A percentile compares a stretch with the other conserved stretches of the same genome.
Conservation (phyloP, 139 green algal genomes). For the Eudorina sp. region DNA sequence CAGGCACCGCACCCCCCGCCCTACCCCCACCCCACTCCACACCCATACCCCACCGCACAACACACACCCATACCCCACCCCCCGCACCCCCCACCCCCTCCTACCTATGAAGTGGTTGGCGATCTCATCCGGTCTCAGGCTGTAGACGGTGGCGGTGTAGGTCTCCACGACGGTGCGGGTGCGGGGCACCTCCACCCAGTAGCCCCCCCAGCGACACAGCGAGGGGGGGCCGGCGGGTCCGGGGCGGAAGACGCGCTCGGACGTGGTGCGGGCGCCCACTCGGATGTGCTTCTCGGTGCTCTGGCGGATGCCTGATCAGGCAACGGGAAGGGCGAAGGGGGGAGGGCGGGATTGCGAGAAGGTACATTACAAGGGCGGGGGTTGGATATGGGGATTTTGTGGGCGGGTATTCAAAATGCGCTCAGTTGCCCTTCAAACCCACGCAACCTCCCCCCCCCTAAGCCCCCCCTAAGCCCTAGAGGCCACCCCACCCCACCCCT, state of each 20-base stretch:
- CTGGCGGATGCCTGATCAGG: slow-evolving; percentile 46
- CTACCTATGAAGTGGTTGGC: slow-evolving; percentile 29
- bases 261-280: slow-evolving; percentile 47
- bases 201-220: slow-evolving; percentile 56
- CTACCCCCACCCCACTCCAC: too few species aligned
- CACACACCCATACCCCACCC: too few species aligned
- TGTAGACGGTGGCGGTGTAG: slow-evolving; percentile 69
- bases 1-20: too few species aligned
- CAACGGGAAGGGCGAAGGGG: neutral
- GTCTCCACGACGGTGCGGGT: slow-evolving; percentile 69
- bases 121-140: slow-evolving; percentile 55
- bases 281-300: slow-evolving; percentile 60
- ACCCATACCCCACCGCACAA: too few species aligned
- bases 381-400: too few species aligned
- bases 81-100: neutral
- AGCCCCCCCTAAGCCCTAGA: too few species aligned
- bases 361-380: too few species aligned
- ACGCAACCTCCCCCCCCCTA: too few species aligned
- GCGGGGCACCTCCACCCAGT: slow-evolving; percentile 68
- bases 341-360: too few species aligned
- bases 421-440: too few species aligned
- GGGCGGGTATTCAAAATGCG: too few species aligned
- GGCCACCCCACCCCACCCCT: too few species aligned
- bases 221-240: neutral
- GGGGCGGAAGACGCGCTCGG: slow-evolving; percentile 49